Evolutionary conservation across 2,329 filamentous ascomycete genomes (phyloP).

Genomic region (Orbilia brochopaga): DNA sequence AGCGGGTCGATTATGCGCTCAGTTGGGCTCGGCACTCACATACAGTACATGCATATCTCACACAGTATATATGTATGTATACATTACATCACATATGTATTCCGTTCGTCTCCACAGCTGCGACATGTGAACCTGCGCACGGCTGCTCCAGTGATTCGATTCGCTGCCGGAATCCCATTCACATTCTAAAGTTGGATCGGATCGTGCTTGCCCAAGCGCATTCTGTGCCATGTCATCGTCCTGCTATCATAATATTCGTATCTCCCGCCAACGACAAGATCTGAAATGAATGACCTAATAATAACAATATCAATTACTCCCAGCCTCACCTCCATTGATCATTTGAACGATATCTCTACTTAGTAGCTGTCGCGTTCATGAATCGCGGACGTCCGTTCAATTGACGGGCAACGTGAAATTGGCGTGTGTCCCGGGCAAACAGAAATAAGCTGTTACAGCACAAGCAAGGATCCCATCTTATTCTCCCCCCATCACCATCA

Average conservation of each 20-base stretch:
- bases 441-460: constrained; percentile 6
- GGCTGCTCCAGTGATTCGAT: neutral
- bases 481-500: constrained; percentile 6
- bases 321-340: neutral
- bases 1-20: too few relatives aligned
- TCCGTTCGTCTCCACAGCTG: constrained; percentile 1
- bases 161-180: neutral
- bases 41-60: too few relatives aligned
- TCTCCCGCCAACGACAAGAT: neutral
- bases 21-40: neutral
- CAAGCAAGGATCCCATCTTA: neutral
- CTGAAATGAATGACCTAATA: neutral
- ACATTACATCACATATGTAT: neutral
- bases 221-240: neutral
- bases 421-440: constrained; percentile 1
- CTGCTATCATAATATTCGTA: neutral
- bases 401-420: neutral
- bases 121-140: neutral
- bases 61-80: neutral
- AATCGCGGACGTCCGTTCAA: neutral
- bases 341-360: too few relatives aligned
- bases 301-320: too few relatives aligned
- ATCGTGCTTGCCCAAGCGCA: too few relatives aligned
- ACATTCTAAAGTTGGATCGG: constrained; percentile 1
- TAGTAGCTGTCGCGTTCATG: too few relatives aligned